These are phyloP conservation scores for Trichaptum fuscoviolaceum DNA, from an alignment of 768 basidiomycete genomes.

Conservation along the genomic window DNA sequence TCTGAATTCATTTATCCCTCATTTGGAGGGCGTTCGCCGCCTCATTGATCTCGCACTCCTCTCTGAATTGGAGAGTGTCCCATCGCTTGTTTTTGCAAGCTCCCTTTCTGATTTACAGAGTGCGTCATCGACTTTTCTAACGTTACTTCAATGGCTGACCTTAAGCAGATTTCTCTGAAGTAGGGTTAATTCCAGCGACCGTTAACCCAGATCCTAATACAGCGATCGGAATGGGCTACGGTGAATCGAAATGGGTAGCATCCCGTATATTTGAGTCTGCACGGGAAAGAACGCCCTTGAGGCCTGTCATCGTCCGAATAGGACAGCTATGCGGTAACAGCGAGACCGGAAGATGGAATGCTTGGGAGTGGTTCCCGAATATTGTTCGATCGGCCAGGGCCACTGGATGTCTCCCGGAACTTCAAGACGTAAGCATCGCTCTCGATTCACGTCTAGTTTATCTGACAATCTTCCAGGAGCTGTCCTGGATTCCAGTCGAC, in stretches of 20 bases:
- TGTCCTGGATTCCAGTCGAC: slow-evolving; percentile 22
- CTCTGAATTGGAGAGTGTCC: background rate
- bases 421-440: slow-evolving; percentile 5
- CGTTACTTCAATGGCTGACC: background rate
- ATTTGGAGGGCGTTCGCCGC: slow-evolving; percentile 27
- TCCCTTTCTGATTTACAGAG: slow-evolving; percentile 1
- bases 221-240: slow-evolving; percentile 24
- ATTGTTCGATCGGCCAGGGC: slow-evolving; percentile 21
- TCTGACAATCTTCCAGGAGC: slow-evolving; percentile 10
- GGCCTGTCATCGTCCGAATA: slow-evolving; percentile 23
- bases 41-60: slow-evolving; percentile 26
- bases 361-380: slow-evolving; percentile 32
- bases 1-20: slow-evolving; percentile 31
- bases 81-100: background rate
- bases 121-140: background rate
- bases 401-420: slow-evolving; percentile 16
- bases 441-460: background rate
- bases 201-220: slow-evolving; percentile 12
- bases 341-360: slow-evolving; percentile 28
- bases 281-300: slow-evolving; percentile 14
- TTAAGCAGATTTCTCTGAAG: background rate
- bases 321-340: slow-evolving; percentile 30
- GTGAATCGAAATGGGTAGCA: slow-evolving; percentile 27
- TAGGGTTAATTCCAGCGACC: slow-evolving; percentile 21
- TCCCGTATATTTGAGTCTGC: slow-evolving; percentile 21